phyloP scores from a whole-genome alignment of 805 yeast genomes.

The Priceomyces medius region DNA sequence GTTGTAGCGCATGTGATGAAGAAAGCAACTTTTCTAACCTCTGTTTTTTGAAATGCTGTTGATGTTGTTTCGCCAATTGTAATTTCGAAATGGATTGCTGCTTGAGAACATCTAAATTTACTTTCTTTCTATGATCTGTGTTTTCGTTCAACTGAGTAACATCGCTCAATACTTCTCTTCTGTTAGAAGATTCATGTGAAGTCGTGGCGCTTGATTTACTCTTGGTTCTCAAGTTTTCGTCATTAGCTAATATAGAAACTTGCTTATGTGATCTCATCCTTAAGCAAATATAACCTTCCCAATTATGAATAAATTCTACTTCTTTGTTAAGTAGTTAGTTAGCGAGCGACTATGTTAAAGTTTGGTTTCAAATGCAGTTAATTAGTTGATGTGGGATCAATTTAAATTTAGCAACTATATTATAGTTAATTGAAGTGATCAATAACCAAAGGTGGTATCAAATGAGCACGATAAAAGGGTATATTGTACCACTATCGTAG shows the following conservation, averaged over 20 bases:
- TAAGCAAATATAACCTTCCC: background rate
- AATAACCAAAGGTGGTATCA: background rate
- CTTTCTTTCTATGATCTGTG: slow-evolving; percentile 9
- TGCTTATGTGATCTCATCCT: slow-evolving; percentile 14
- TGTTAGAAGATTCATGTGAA: slow-evolving; percentile 7
- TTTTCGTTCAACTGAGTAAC: slow-evolving; percentile 24
- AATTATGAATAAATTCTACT: background rate
- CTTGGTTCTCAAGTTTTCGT: slow-evolving; percentile 18
- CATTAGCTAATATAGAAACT: slow-evolving; percentile 12
- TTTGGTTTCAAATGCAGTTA: slow-evolving; percentile 2
- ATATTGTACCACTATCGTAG: no score
- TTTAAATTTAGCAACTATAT: background rate
- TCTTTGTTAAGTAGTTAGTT: background rate
- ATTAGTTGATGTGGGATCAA: background rate
- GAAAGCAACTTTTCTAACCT: slow-evolving; percentile 14
- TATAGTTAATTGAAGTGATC: background rate
- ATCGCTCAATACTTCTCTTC: slow-evolving; percentile 30
- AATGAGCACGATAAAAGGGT: background rate
- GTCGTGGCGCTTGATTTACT: slow-evolving; percentile 5
- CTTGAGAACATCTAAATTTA: slow-evolving; percentile 6
- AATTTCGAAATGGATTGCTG: slow-evolving; percentile 13
- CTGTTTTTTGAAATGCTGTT: slow-evolving; percentile 22
- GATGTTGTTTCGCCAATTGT: slow-evolving; percentile 18
- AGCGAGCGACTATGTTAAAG: slow-evolving; percentile 6
- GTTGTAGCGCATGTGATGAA: slow-evolving; percentile 2